phyloP scores from a whole-genome alignment of 768 basidiomycete species.

The Cystobasidium ongulense region DNA sequence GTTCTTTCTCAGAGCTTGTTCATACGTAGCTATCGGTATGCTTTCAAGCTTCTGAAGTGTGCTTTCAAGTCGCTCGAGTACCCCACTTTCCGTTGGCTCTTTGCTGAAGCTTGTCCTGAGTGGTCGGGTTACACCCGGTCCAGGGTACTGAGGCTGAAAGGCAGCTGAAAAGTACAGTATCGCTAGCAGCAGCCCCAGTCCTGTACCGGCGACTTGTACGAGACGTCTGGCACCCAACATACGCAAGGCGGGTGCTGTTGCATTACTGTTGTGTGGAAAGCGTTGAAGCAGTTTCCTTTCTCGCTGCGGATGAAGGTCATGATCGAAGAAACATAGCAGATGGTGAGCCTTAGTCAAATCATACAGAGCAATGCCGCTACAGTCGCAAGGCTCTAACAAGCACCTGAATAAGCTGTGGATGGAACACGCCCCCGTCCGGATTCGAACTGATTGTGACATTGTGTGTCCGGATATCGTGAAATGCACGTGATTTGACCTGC shows the following conservation, averaged over 20 bases:
- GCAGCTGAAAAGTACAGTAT: background rate
- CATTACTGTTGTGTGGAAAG: too few species aligned
- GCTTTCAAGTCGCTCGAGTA: background rate
- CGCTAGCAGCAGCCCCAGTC: background rate
- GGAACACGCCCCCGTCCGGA: too few species aligned
- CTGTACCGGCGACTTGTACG: background rate
- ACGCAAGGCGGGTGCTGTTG: background rate
- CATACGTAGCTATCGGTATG: background rate
- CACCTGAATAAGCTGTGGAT: too few species aligned
- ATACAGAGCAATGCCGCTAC: too few species aligned
- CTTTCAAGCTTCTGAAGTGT: slow-evolving; percentile 8
- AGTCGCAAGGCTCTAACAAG: too few species aligned
- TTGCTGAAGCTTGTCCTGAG: background rate
- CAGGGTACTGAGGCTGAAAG: background rate
- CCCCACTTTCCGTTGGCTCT: background rate
- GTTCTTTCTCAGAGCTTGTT: slow-evolving; percentile 10
- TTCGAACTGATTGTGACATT: too few species aligned
- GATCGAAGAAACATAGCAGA: too few species aligned
- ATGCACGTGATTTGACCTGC: too few species aligned
- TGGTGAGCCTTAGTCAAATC: too few species aligned
- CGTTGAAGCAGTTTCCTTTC: too few species aligned
- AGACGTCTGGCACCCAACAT: background rate
- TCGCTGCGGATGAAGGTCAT: too few species aligned
- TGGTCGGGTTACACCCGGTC: background rate
- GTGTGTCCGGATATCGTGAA: too few species aligned